phyloP scores from a whole-genome alignment of 768 basidiomycete species.

The Boletus subcaerulescens region DNA sequence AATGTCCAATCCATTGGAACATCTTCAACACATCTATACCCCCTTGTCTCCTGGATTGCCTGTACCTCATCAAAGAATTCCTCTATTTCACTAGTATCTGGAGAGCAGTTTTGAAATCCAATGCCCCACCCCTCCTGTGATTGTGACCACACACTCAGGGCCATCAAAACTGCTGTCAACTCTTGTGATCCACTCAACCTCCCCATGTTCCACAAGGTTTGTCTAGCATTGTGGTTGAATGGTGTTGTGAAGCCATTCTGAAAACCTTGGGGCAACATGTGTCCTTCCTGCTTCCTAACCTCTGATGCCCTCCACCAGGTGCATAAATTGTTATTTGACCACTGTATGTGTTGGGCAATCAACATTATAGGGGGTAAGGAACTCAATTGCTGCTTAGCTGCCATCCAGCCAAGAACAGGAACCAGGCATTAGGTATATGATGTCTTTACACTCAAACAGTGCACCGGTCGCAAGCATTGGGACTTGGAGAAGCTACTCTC shows the following conservation, averaged over 20 bases:
- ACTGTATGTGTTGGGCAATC: conserved; percentile 3
- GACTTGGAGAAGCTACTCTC: conserved; percentile 7
- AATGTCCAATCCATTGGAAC: conserved; percentile 24
- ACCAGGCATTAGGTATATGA: conserved; percentile 1
- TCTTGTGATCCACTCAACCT: neutral
- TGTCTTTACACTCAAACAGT: conserved; percentile 8
- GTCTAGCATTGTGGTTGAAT: neutral
- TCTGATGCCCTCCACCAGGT: neutral
- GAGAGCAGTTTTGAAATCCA: neutral
- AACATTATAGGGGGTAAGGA: conserved; percentile 1
- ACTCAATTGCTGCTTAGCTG: conserved; percentile 25
- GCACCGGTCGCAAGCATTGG: neutral
- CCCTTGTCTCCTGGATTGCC: neutral
- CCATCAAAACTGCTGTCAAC: no score
- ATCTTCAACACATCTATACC: neutral
- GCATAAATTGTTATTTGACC: conserved; percentile 26
- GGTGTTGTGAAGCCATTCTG: conserved; percentile 30
- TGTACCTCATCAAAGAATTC: neutral
- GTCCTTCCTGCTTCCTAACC: conserved; percentile 18
- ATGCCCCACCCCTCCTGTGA: neutral
- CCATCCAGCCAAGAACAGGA: conserved; percentile 17
- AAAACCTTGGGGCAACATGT: conserved; percentile 22
- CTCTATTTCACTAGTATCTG: neutral
- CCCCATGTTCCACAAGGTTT: neutral
- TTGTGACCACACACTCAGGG: neutral